A percentile compares a stretch with the other conserved stretches of the same genome.
Conservation (phyloP, 2,329 filamentous ascomycete genomes). For the Fusarium fracticaudum region DNA sequence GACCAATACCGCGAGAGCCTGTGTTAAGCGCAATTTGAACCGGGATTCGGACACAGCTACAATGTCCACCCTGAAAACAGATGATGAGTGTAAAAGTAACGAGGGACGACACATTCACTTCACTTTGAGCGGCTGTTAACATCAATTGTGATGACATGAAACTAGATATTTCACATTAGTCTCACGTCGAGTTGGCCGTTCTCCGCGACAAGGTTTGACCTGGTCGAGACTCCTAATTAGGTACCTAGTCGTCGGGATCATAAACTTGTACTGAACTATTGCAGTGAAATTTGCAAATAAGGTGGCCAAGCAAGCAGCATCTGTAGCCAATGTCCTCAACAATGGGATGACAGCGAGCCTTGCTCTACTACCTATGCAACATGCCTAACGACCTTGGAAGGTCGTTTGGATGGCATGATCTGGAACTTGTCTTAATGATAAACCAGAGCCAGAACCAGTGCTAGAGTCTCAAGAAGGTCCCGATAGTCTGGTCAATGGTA, state of each 20-base stretch:
- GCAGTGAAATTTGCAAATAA: background rate
- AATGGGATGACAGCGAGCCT: background rate
- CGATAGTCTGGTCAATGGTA: background rate
- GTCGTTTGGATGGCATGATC: background rate
- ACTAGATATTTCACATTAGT: background rate
- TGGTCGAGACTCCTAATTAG: background rate
- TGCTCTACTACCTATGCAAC: background rate
- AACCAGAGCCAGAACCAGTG: background rate
- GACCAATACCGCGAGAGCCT: background rate
- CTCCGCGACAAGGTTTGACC: constrained; percentile 3
- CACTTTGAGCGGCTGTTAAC: background rate
- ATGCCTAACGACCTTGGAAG: background rate
- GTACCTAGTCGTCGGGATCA: background rate
- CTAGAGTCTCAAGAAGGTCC: background rate
- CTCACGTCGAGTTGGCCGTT: background rate
- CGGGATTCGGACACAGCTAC: background rate
- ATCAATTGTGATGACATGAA: background rate
- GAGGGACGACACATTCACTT: background rate
- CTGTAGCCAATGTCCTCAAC: background rate
- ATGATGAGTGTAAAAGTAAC: background rate
- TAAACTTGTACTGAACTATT: background rate
- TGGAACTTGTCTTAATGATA: background rate
- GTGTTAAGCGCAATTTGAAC: constrained; percentile 22
- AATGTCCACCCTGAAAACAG: background rate
- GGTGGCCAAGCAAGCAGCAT: constrained; percentile 3